Evolutionary conservation across 352 stramenopile species (phyloP).

Genomic region (Phytopythium oedochilum): DNA sequence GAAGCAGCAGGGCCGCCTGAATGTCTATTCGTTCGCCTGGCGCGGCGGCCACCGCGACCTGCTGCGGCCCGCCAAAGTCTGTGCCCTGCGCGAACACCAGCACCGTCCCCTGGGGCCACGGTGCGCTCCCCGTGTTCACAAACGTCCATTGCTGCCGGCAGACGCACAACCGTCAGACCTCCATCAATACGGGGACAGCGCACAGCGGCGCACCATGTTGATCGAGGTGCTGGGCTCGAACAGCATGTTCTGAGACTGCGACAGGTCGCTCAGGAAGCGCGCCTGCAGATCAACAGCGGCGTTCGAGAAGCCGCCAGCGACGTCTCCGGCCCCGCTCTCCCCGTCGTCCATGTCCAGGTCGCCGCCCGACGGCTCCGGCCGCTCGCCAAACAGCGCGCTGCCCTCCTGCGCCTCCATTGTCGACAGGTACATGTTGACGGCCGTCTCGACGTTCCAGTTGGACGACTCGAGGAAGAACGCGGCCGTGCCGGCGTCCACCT

Average conservation of each 20-base stretch:
- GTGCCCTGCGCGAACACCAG: slow-evolving; percentile 69
- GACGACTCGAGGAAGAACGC: slow-evolving; percentile 85
- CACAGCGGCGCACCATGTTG: slow-evolving; percentile 41
- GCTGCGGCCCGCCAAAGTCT: slow-evolving; percentile 48
- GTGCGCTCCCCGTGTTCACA: slow-evolving; percentile 49
- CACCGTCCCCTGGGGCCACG: slow-evolving; percentile 55
- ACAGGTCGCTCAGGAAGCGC: slow-evolving; percentile 66
- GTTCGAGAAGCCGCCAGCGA: slow-evolving; percentile 4
- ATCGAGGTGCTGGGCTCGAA: slow-evolving; percentile 42
- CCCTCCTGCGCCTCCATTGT: slow-evolving; percentile 46
- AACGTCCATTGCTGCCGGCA: slow-evolving; percentile 64
- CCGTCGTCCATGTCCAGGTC: slow-evolving; percentile 60
- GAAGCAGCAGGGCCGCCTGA: slow-evolving; percentile 49
- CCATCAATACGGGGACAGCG: neutral
- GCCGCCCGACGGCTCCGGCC: slow-evolving; percentile 11
- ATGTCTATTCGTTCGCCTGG: slow-evolving; percentile 61
- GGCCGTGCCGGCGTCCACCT: slow-evolving; percentile 62
- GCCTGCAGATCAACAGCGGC: slow-evolving; percentile 31
- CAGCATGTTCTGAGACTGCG: slow-evolving; percentile 45
- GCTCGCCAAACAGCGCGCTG: neutral
- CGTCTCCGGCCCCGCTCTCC: slow-evolving; percentile 23
- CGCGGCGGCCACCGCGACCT: slow-evolving; percentile 39
- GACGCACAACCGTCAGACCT: neutral
- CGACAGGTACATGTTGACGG: slow-evolving; percentile 76
- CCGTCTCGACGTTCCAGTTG: slow-evolving; percentile 88